Percentiles rank a stretch among this genome's conserved stretches.
These are phyloP conservation scores for Sclerotinia minor DNA, from an alignment of 2,329 filamentous ascomycete genomes.

Conservation along the genomic window DNA sequence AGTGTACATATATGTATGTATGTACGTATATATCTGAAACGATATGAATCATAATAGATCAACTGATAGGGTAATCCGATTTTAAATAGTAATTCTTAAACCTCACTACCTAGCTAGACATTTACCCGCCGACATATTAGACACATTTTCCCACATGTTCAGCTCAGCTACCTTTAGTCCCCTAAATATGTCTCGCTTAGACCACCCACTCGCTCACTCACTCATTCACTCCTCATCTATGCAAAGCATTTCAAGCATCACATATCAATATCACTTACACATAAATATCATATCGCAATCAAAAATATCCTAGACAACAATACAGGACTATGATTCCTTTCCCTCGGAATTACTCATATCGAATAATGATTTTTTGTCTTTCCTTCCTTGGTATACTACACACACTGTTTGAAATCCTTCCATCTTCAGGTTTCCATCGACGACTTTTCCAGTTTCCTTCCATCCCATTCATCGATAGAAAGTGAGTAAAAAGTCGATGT, in stretches of 20 bases:
- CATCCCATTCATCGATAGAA: background rate
- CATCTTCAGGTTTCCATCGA: background rate
- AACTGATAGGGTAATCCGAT: too few relatives aligned
- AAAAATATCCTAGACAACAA: too few relatives aligned
- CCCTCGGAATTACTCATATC: background rate
- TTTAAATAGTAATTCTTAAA: too few relatives aligned
- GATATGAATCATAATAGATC: too few relatives aligned
- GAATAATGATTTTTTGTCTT: conserved; percentile 1
- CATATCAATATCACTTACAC: too few relatives aligned
- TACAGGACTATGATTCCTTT: background rate
- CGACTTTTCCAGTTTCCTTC: background rate
- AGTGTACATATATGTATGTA: too few relatives aligned
- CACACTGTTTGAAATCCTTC: background rate
- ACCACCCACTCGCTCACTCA: too few relatives aligned
- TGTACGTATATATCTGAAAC: too few relatives aligned
- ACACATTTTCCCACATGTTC: background rate
- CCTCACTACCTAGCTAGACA: background rate
- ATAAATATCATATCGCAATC: background rate
- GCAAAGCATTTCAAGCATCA: too few relatives aligned
- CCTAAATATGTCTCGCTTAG: background rate
- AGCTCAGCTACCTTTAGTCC: too few relatives aligned
- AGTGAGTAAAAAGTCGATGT: background rate
- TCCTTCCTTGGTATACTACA: conserved; percentile 5
- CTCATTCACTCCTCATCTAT: too few relatives aligned
- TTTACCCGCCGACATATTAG: background rate